Conservation (phyloP, 2,329 filamentous ascomycete genomes). For the Eutypella sp. region DNA sequence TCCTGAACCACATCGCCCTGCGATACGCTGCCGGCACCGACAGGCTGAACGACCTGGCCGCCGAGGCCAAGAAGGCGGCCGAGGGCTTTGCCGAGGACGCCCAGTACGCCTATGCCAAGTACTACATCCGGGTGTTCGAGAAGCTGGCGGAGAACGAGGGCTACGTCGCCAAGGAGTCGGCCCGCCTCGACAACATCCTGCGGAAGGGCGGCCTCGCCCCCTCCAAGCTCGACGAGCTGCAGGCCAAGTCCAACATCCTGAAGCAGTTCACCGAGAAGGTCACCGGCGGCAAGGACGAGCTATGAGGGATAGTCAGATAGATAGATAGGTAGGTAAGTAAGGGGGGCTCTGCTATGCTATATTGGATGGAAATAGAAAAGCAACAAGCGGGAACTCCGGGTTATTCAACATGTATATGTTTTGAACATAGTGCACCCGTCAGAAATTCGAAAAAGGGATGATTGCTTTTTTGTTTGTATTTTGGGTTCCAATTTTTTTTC, state of each 20-base stretch:
- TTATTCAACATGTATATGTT: too few species aligned
- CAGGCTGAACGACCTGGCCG: slow-evolving; percentile 57
- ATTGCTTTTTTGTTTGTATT: slow-evolving; percentile 1
- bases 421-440: too few species aligned
- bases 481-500: not conserved
- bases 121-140: slow-evolving; percentile 87
- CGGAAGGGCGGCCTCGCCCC: slow-evolving; percentile 81
- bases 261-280: slow-evolving; percentile 65
- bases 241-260: slow-evolving; percentile 82
- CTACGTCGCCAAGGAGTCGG: slow-evolving; percentile 81
- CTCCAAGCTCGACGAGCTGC: slow-evolving; percentile 84
- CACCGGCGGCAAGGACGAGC: slow-evolving; percentile 62
- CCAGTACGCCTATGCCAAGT: slow-evolving; percentile 77
- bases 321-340: too few species aligned
- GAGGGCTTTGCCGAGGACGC: slow-evolving; percentile 56
- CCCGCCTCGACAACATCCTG: slow-evolving; percentile 72
- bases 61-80: slow-evolving; percentile 68
- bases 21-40: slow-evolving; percentile 62
- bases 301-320: too few species aligned
- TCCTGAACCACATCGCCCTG: slow-evolving; percentile 69
- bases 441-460: too few species aligned
- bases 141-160: slow-evolving; percentile 75
- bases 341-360: too few species aligned
- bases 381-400: too few species aligned
- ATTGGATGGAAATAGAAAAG: too few species aligned